phyloP scores from a whole-genome alignment of 2,329 filamentous ascomycete species.

The Pseudogymnoascus destructans region DNA sequence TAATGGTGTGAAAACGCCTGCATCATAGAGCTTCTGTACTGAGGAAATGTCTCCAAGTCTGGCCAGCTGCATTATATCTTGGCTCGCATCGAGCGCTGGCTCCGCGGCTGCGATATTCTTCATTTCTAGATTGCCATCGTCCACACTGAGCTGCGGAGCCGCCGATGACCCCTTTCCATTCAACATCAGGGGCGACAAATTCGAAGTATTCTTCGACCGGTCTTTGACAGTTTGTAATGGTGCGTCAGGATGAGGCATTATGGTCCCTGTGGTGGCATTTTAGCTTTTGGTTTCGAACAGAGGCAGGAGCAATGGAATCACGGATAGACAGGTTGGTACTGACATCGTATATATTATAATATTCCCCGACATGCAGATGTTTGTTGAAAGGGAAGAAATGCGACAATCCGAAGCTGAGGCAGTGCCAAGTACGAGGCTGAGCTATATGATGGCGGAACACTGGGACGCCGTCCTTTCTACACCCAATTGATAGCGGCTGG shows the following conservation, averaged over 20 bases:
- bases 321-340: neutral
- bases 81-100: slow-evolving; percentile 32
- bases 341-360: slow-evolving; percentile 2
- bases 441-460: neutral
- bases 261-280: neutral
- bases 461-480: neutral
- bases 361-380: neutral
- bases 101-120: slow-evolving; percentile 22
- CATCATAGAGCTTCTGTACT: slow-evolving; percentile 83
- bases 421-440: slow-evolving; percentile 4
- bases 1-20: slow-evolving; percentile 65
- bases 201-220: slow-evolving; percentile 16
- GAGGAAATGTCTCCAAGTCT: slow-evolving; percentile 72
- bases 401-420: neutral
- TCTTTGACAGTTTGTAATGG: slow-evolving; percentile 15
- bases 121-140: slow-evolving; percentile 25
- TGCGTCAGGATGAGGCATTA: slow-evolving; percentile 19
- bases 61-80: slow-evolving; percentile 93
- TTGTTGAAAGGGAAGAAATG: slow-evolving; percentile 1
- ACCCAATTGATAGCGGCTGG: neutral
- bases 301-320: neutral
- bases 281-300: neutral
- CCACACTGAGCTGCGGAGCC: slow-evolving; percentile 40
- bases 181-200: slow-evolving; percentile 38
- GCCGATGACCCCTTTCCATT: slow-evolving; percentile 40